Percentiles rank a stretch among this genome's conserved stretches.
These are phyloP conservation scores for Saitozyma sp. DNA, from an alignment of 768 basidiomycete genomes.

Conservation along the genomic window DNA sequence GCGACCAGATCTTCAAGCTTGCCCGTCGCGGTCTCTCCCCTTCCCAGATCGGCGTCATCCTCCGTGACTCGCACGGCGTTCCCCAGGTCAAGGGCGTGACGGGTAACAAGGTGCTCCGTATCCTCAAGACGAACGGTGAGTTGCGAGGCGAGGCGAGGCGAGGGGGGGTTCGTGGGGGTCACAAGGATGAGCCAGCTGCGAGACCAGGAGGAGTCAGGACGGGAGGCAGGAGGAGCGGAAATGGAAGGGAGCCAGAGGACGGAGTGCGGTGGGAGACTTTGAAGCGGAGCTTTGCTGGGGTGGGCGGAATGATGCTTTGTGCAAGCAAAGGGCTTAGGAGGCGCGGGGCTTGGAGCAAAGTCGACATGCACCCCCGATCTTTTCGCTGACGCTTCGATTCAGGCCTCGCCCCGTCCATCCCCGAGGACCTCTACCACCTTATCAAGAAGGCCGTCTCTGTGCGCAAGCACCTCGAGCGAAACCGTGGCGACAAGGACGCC, in stretches of 20 bases:
- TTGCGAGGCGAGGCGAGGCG: slow-evolving; percentile 13
- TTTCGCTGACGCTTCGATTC: slow-evolving; percentile 6
- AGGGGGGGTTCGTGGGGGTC: no score
- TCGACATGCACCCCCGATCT: neutral
- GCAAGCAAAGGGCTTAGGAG: no score
- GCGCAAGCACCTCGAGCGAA: slow-evolving; percentile 95
- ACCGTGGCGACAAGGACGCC: slow-evolving; percentile 92
- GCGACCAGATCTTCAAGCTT: slow-evolving; percentile 94
- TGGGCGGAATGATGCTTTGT: no score
- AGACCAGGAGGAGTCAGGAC: no score
- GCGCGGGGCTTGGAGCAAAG: no score
- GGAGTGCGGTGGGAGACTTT: no score
- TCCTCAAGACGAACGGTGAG: slow-evolving; percentile 90
- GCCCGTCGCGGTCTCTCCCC: slow-evolving; percentile 97
- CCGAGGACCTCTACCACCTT: slow-evolving; percentile 98
- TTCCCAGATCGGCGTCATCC: slow-evolving; percentile 95
- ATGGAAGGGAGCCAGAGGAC: no score
- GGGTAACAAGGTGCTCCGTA: slow-evolving; percentile 98
- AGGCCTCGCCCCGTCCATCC: slow-evolving; percentile 96
- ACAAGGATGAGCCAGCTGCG: neutral
- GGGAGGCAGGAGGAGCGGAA: no score
- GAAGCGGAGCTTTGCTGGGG: no score
- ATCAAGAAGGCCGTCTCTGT: slow-evolving; percentile 99
- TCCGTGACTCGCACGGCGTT: slow-evolving; percentile 96
- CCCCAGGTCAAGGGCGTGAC: slow-evolving; percentile 98